These are phyloP conservation scores for Aspergillus sp. DNA, from an alignment of 2,329 filamentous ascomycete genomes.

Conservation along the genomic window DNA sequence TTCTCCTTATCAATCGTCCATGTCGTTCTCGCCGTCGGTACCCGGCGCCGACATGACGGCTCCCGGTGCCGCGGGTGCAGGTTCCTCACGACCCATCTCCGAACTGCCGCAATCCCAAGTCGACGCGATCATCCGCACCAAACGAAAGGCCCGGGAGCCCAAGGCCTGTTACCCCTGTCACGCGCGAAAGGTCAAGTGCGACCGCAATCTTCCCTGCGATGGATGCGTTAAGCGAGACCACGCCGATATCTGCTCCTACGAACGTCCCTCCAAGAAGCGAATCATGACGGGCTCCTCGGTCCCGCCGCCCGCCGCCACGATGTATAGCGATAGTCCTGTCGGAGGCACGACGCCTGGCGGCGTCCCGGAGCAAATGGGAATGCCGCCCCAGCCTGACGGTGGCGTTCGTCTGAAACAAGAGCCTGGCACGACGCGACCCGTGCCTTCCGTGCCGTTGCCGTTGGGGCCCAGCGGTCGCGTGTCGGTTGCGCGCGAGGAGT, in stretches of 20 bases:
- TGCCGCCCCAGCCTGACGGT: conserved; percentile 20
- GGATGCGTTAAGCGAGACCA: conserved; percentile 51
- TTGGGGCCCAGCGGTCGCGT: conserved; percentile 26
- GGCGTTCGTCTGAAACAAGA: conserved; percentile 26
- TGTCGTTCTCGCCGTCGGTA: conserved; percentile 30
- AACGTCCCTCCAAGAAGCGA: conserved; percentile 49
- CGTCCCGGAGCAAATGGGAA: conserved; percentile 8
- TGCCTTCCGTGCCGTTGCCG: conserved; percentile 5
- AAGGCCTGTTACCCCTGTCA: conserved; percentile 49
- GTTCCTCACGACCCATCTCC: conserved; percentile 28
- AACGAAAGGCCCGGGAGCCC: conserved; percentile 49
- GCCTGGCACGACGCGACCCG: conserved; percentile 10
- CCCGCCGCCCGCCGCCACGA: conserved; percentile 14
- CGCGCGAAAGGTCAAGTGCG: conserved; percentile 50
- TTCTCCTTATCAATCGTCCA: conserved; percentile 30
- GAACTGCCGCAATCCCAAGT: conserved; percentile 48
- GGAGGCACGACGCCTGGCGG: conserved; percentile 11
- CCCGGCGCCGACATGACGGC: conserved; percentile 23
- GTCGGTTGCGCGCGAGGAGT: conserved; percentile 43
- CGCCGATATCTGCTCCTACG: conserved; percentile 50
- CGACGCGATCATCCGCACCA: conserved; percentile 49
- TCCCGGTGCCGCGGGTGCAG: conserved; percentile 9
- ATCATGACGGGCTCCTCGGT: conserved; percentile 23
- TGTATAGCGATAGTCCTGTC: conserved; percentile 22
- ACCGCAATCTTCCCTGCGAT: conserved; percentile 50